Conservation (phyloP, 2,329 filamentous ascomycete genomes). For the Parafenestella ontariensis region DNA sequence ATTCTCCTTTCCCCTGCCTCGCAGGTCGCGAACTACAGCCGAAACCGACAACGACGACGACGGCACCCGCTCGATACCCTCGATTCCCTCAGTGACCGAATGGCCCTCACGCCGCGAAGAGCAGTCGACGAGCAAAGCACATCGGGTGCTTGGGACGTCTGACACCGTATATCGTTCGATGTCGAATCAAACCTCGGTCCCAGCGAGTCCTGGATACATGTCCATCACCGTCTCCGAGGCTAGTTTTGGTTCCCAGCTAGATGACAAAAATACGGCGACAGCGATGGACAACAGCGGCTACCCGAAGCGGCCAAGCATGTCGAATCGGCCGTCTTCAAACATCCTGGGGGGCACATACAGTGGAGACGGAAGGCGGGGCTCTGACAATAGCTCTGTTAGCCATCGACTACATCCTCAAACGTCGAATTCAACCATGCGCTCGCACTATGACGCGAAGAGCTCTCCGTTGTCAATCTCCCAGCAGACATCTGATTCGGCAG, state of each 20-base stretch:
- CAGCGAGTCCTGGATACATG: conserved; percentile 40
- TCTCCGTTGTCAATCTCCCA: conserved; percentile 53
- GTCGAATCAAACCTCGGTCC: conserved; percentile 28
- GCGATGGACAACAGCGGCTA: conserved; percentile 27
- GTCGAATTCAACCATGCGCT: conserved; percentile 51
- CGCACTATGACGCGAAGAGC: conserved; percentile 52
- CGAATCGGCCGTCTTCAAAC: conserved; percentile 45
- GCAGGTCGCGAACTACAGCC: conserved; percentile 32
- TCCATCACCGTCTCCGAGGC: conserved; percentile 41
- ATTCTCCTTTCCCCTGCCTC: conserved; percentile 49
- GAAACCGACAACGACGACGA: conserved; percentile 27
- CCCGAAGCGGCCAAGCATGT: conserved; percentile 29
- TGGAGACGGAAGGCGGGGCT: conserved; percentile 30
- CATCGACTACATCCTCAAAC: conserved; percentile 38
- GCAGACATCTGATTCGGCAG: conserved; percentile 54
- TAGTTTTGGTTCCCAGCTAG: conserved; percentile 35
- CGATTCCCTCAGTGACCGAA: conserved; percentile 26
- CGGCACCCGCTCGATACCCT: conserved; percentile 26
- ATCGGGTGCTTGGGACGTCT: conserved; percentile 48
- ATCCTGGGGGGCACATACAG: conserved; percentile 34
- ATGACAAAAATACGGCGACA: conserved; percentile 27
- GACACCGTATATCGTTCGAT: conserved; percentile 35
- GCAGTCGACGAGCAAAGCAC: conserved; percentile 43
- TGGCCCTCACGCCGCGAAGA: conserved; percentile 34
- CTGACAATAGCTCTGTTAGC: conserved; percentile 39